Evolutionary conservation across 2,329 filamentous ascomycete species (phyloP).

Genomic region (Aotearoamyces nothofagi): DNA sequence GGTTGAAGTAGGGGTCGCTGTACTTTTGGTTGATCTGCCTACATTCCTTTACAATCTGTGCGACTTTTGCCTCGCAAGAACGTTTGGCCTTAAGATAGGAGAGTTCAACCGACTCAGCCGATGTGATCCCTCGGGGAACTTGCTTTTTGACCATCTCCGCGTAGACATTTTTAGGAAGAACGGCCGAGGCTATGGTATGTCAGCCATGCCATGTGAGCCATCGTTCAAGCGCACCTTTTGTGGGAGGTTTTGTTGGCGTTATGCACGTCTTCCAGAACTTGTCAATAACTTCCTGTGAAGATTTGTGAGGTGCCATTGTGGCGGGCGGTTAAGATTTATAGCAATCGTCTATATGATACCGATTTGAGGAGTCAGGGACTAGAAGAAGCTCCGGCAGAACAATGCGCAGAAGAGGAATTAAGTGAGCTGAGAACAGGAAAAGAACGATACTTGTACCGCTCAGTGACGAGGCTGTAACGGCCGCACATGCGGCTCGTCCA

Average conservation of each 20-base stretch:
- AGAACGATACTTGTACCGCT: no score
- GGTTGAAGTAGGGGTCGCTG: slow-evolving; percentile 72
- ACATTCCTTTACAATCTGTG: slow-evolving; percentile 49
- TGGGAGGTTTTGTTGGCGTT: slow-evolving; percentile 46
- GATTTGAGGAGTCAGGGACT: no score
- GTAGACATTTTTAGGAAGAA: slow-evolving; percentile 55
- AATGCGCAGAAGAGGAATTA: no score
- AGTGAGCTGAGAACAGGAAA: no score
- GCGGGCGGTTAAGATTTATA: no score
- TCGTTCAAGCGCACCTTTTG: slow-evolving; percentile 36
- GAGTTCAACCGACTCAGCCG: slow-evolving; percentile 39
- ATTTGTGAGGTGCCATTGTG: not conserved
- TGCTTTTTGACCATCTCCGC: slow-evolving; percentile 42
- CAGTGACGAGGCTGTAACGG: no score
- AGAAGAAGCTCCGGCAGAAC: no score
- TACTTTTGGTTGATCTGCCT: slow-evolving; percentile 73
- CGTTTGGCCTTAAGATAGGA: slow-evolving; percentile 60
- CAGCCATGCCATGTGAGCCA: not conserved
- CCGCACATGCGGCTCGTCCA: no score
- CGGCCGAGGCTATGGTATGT: slow-evolving; percentile 37
- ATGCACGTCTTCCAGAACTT: slow-evolving; percentile 63
- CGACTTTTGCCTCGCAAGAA: slow-evolving; percentile 50
- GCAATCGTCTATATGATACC: no score
- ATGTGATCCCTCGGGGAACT: slow-evolving; percentile 35
- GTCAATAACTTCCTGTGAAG: slow-evolving; percentile 53